Percentiles rank a stretch among this genome's conserved stretches.
Evolutionary conservation across 805 yeast genomes (phyloP).

Genomic region (Candida tallmaniae): DNA sequence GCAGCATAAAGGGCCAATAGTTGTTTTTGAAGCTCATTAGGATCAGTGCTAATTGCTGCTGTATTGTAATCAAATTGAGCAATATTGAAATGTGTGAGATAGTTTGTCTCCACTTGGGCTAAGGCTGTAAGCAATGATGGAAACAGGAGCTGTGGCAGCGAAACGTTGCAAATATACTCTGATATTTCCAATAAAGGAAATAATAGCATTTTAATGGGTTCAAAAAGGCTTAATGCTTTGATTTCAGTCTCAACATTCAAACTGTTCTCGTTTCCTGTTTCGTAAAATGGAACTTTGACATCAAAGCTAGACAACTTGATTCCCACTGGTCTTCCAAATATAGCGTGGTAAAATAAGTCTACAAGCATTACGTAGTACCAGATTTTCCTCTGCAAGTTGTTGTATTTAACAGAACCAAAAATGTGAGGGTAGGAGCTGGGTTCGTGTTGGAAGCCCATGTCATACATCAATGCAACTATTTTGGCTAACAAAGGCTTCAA

Average conservation of each 20-base stretch:
- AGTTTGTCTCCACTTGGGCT: neutral
- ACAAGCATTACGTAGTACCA: slow-evolving; percentile 5
- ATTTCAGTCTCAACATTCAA: neutral
- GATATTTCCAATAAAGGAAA: slow-evolving; percentile 2
- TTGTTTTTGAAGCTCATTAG: too few species aligned
- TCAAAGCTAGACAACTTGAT: neutral
- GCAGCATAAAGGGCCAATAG: too few species aligned
- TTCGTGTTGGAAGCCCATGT: slow-evolving; percentile 4
- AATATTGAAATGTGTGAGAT: neutral
- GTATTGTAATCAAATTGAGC: neutral
- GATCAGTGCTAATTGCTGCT: neutral
- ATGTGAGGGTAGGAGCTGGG: slow-evolving; percentile 1
- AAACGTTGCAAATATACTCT: neutral
- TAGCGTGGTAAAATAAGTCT: slow-evolving; percentile 1
- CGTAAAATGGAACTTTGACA: neutral
- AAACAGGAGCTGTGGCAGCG: neutral
- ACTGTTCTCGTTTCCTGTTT: slow-evolving; percentile 3
- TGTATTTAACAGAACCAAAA: slow-evolving; percentile 1
- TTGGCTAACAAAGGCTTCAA: neutral
- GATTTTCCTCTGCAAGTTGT: slow-evolving; percentile 4
- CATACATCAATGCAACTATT: neutral
- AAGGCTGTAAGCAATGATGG: neutral
- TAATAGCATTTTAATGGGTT: neutral
- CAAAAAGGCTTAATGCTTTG: neutral
- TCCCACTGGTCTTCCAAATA: neutral